Percentiles rank a stretch among this genome's conserved stretches.
Evolutionary conservation across 331 rosid species (phyloP).

Genomic region (Quercus phellos): DNA sequence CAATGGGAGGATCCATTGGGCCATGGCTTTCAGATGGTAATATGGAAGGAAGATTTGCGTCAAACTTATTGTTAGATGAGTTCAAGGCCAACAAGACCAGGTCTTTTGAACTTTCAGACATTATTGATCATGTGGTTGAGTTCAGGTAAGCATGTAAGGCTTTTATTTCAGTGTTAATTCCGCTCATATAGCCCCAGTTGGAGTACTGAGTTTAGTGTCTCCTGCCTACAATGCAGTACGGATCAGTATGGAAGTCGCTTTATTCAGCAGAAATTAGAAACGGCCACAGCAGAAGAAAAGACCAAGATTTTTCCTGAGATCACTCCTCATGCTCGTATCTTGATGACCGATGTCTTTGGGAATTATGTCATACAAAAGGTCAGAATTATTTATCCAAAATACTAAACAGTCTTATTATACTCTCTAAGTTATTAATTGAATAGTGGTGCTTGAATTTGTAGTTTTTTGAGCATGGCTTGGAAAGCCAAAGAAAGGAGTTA

Average conservation of each 20-base stretch:
- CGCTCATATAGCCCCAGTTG: conserved; percentile 17
- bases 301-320: conserved; percentile 81
- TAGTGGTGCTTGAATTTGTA: conserved; percentile 37
- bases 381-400: conserved; percentile 13
- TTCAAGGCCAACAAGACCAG: conserved; percentile 83
- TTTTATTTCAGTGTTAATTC: conserved; percentile 8
- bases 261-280: conserved; percentile 94
- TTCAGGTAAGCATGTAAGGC: conserved; percentile 60
- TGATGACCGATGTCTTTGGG: conserved; percentile 97
- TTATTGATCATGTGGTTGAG: conserved; percentile 68
- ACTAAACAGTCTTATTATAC: conserved; percentile 7
- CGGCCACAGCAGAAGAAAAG: conserved; percentile 74
- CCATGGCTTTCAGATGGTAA: conserved; percentile 57
- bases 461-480: conserved; percentile 95
- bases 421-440: conserved; percentile 9
- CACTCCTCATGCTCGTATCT: conserved; percentile 72
- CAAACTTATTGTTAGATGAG: conserved; percentile 79
- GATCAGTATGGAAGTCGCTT: conserved; percentile 99
- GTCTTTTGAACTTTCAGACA: conserved; percentile 88
- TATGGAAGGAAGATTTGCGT: conserved; percentile 50
- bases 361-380: conserved; percentile 97
- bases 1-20: conserved; percentile 58
- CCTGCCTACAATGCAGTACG: conserved; percentile 54
- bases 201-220: conserved; percentile 20
- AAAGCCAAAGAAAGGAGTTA: conserved; percentile 74